Base-by-base conservation (phyloP, 352 stramenopile species). In the Phytophthora idaei region DNA sequence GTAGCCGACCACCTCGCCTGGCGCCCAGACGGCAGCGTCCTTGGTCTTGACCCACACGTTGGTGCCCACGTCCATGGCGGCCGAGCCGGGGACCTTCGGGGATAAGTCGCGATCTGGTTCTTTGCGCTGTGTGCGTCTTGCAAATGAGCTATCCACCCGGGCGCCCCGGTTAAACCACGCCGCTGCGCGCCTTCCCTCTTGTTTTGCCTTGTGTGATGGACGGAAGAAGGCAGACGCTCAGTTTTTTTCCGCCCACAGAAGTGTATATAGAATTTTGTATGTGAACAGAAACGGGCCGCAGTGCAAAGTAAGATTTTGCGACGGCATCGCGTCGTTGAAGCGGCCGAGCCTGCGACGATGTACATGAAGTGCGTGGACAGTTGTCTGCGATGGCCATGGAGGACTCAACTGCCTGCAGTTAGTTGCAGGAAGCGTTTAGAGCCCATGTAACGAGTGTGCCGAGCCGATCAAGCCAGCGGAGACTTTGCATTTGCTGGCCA, bases 11-110 rank as follows among this genome's bases (percentile, higher is more conserved):
- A 96, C 84, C 50, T 91, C 72, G 64, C 73, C 88, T 0, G 85
- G 62, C 34, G 74, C 62, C 88, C 88, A 96, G 21, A 94, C 85
- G 34, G 69, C 70, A n/a, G 62, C 50, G 58, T 81, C 77, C 28
- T 65, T 52, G 67, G 81, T 77, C 70, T 85, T 83, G 34, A 94
- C 78, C 88, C 88, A 96, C 39, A 96, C 88, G 46, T 90, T 75
- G 6, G 84, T 93, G 71, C 86, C 88, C 49, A 92, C 69, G 62
- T 96, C 88, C 88, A 96, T 96, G 45, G 49, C 53, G 60, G 56
- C 42, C 57, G 34, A 49, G 46, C 56, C 29, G 45, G 8, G 36
- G 46, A 21, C 45, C 29, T 53, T 32, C 2, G 27, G 39, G 49
- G 21, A 42, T 11, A 28, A 60, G 4, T 58, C 34, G 9, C n/a